These are phyloP conservation scores for Ephemerocybe angulata DNA, from an alignment of 768 basidiomycete genomes.

Conservation along the genomic window DNA sequence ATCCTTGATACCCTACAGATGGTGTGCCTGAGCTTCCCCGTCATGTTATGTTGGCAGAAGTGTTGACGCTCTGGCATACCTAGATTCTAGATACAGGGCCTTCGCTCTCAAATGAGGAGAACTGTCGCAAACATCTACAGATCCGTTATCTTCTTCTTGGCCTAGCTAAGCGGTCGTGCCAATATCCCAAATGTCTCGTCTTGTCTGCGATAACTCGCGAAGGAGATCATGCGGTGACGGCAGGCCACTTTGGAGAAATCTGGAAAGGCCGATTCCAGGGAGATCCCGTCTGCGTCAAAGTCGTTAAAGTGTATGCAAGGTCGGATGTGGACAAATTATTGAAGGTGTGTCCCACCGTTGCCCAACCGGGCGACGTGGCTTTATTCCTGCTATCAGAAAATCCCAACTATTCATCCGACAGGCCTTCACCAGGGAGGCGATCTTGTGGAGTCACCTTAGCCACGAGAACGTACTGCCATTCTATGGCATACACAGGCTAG, in stretches of 20 bases:
- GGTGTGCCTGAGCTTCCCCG: no score
- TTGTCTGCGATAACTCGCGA: conserved; percentile 14
- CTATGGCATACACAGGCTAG: conserved; percentile 12
- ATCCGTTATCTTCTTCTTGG: conserved; percentile 9
- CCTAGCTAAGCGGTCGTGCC: conserved; percentile 22
- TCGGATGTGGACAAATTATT: conserved; percentile 16
- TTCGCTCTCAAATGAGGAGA: no score
- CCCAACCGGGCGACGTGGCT: no score
- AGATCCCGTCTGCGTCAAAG: conserved; percentile 23
- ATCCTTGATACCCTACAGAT: no score
- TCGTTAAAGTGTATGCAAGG: conserved; percentile 22
- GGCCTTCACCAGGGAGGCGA: conserved; percentile 3
- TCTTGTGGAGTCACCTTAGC: conserved; percentile 8
- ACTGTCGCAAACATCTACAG: no score
- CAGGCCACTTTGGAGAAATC: conserved; percentile 28
- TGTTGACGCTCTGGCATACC: no score
- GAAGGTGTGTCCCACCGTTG: no score
- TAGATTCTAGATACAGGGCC: no score
- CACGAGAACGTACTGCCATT: conserved; percentile 12
- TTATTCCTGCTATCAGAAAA: not conserved
- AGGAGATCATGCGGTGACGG: conserved; percentile 10
- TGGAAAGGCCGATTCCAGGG: conserved; percentile 19
- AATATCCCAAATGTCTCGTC: conserved; percentile 25
- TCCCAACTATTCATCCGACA: not conserved
- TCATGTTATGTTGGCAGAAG: no score